phyloP scores from a whole-genome alignment of 805 yeast species.

The Komagataella pseudopastoris region DNA sequence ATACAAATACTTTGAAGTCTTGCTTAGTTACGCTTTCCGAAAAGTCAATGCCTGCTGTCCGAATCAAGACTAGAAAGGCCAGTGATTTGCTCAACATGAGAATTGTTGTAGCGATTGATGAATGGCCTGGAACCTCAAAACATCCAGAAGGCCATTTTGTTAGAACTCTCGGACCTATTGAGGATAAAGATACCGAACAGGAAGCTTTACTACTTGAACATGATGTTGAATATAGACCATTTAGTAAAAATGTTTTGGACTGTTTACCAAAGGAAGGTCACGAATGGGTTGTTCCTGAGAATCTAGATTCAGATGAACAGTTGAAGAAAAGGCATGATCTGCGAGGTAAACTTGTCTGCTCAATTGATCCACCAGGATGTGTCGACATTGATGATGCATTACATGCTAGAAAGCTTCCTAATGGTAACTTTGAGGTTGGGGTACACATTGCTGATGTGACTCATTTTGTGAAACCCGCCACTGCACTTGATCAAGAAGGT shows the following conservation, averaged over 20 bases:
- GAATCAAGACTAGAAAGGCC: conserved; percentile 82
- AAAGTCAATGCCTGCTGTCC: conserved; percentile 69
- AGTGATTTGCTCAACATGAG: conserved; percentile 75
- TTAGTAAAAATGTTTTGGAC: conserved; percentile 79
- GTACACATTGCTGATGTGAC: conserved; percentile 99
- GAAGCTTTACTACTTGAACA: conserved; percentile 90
- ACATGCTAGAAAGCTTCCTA: conserved; percentile 73
- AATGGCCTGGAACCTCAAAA: conserved; percentile 79
- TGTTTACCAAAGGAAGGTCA: conserved; percentile 93
- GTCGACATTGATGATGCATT: conserved; percentile 98
- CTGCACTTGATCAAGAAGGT: conserved; percentile 90
- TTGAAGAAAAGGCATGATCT: conserved; percentile 64
- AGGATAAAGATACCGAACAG: conserved; percentile 88
- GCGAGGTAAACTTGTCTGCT: conserved; percentile 81
- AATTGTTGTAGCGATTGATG: conserved; percentile 82
- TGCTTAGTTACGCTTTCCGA: conserved; percentile 84
- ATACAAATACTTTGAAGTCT: conserved; percentile 44
- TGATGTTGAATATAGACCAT: conserved; percentile 94
- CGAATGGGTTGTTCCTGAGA: conserved; percentile 79
- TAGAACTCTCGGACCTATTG: conserved; percentile 78
- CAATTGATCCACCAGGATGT: conserved; percentile 96
- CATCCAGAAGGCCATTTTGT: conserved; percentile 94
- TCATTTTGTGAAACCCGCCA: conserved; percentile 87
- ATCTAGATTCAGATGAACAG: conserved; percentile 36
- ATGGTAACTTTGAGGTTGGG: conserved; percentile 95